phyloP scores from a whole-genome alignment of 371 early-diverging fungal genomes.

The Cokeromyces recurvatus region DNA sequence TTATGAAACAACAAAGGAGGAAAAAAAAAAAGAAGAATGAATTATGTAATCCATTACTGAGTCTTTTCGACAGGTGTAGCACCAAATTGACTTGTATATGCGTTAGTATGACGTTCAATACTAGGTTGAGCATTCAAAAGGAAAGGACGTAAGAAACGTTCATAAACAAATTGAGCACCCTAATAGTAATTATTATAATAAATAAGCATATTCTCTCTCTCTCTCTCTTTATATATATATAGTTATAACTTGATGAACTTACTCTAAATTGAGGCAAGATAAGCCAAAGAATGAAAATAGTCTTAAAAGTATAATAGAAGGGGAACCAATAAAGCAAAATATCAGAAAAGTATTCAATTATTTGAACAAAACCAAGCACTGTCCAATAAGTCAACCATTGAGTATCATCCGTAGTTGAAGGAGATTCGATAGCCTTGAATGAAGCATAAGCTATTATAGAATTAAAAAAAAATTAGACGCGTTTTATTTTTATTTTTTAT shows the following conservation, averaged over 20 bases:
- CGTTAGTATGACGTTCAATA: too few species aligned
- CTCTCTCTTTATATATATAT: neutral
- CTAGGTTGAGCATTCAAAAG: constrained; percentile 20
- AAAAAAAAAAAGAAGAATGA: too few species aligned
- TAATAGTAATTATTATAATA: constrained; percentile 6
- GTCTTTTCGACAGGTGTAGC: too few species aligned
- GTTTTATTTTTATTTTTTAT: neutral
- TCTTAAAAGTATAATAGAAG: constrained; percentile 92
- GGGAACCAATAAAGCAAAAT: constrained; percentile 85
- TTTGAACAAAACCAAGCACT: constrained; percentile 81
- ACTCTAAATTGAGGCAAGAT: constrained; percentile 74
- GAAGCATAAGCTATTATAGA: constrained; percentile 74
- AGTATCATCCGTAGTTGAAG: constrained; percentile 74
- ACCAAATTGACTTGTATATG: too few species aligned
- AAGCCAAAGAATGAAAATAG: constrained; percentile 80
- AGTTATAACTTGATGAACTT: constrained; percentile 17
- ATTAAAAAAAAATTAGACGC: neutral
- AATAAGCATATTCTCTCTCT: neutral
- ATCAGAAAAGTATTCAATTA: constrained; percentile 85
- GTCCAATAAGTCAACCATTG: constrained; percentile 90
- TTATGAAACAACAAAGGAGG: too few species aligned
- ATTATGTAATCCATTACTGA: too few species aligned
- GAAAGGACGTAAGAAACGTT: constrained; percentile 33
- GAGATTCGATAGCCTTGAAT: constrained; percentile 86
- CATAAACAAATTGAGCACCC: constrained; percentile 40